Conservation (phyloP, 2,329 filamentous ascomycete species). For the Scortechinia acanthostroma region DNA sequence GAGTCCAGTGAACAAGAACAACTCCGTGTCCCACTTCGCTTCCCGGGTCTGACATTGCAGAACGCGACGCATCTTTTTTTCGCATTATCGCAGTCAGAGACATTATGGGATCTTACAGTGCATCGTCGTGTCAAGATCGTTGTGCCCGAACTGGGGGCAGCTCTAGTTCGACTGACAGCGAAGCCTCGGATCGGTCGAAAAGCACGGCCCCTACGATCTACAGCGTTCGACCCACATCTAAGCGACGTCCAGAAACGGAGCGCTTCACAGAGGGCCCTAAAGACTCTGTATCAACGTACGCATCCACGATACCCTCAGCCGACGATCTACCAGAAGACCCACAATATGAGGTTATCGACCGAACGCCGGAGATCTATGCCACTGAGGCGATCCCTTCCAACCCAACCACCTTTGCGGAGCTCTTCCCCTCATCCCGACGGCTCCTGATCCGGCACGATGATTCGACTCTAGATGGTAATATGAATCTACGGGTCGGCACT, state of each 20-base stretch:
- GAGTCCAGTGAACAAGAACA: no score
- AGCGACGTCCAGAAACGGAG: not conserved
- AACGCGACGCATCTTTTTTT: not conserved
- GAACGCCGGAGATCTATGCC: not conserved
- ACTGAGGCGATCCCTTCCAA: not conserved
- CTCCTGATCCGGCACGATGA: slow-evolving; percentile 1
- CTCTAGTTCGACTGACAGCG: not conserved
- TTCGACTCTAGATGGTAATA: not conserved
- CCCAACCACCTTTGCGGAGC: not conserved
- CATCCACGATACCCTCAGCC: not conserved
- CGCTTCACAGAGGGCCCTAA: not conserved
- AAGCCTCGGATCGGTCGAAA: not conserved
- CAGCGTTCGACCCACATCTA: not conserved
- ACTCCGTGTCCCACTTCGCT: not conserved
- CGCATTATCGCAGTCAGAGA: not conserved
- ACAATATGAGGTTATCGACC: not conserved
- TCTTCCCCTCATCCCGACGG: not conserved
- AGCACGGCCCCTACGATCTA: not conserved
- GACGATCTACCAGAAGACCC: not conserved
- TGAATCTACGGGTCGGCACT: not conserved
- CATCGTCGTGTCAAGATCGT: not conserved
- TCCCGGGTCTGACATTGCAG: not conserved
- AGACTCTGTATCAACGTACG: not conserved
- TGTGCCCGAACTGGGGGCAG: not conserved
- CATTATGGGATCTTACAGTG: not conserved